Base-by-base conservation (phyloP, 148 eudicot species). In the Euryodendron excelsum region DNA sequence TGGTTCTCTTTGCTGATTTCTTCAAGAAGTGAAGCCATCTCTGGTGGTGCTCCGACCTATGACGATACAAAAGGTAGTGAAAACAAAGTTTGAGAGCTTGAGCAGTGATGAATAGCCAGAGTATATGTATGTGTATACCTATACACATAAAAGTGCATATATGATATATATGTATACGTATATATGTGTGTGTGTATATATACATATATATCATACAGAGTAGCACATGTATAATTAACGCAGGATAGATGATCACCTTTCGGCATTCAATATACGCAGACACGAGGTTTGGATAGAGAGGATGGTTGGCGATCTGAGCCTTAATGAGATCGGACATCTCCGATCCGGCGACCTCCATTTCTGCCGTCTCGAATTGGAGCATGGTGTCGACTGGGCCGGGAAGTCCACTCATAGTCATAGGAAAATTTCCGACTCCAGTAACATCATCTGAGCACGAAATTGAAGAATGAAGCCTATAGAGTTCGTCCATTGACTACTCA, bases 241-340 rank as follows among this genome's bases (percentile, higher is more conserved):
- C 8, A 80, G 13, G 52, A 48, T 48, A 45, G n/a, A 47, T 34
- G 65, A 72, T 27, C 13, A 86, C 89, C 89, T 86, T 86, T 52
- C 75, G 39, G 63, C 89, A 87, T 64, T 87, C 75, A 45, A 84
- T 70, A 47, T 79, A 82, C 10, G 89, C 85, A 50, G 89, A 82
- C 0, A 84, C 53, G 27, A 87, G 77, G 73, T 55, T 80, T n/a
- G 89, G 83, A 80, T 87, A 87, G 5, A 84, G 80, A 69, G 89
- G 89, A 83, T 87, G 89, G 72, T 59, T 77, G 23, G 85, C 87
- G 75, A 87, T 87, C 85, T 82, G 89, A 20, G 85, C 81, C 63
- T 87, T 87, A 17, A 87, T 33, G 21, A 84, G 39, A 79, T 87
- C 89, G 9, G 78, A 70, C 79, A 81, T 77, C 77, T 87, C 83